Conservation (phyloP, 202 grass and related monocot species). For the Eragrostis tef region DNA sequence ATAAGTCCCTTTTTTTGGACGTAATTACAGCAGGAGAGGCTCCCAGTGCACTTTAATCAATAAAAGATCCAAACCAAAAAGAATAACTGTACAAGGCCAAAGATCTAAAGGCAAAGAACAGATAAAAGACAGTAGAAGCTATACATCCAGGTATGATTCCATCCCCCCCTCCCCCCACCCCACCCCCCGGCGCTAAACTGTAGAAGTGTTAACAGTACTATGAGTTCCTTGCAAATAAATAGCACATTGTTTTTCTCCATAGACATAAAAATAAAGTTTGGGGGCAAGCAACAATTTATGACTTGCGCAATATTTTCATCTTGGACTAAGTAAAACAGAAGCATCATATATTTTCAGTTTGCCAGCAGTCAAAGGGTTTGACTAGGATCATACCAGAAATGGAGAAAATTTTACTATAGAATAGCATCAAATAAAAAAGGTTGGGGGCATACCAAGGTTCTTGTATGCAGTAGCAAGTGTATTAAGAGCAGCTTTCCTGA, state of each 20-base stretch:
- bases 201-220: slow-evolving; percentile 16
- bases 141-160: too few relatives aligned
- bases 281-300: not conserved
- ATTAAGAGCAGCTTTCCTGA: slow-evolving; percentile 95
- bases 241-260: slow-evolving; percentile 11
- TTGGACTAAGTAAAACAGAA: not conserved
- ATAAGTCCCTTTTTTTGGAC: not conserved
- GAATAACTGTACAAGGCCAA: too few relatives aligned
- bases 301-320: not conserved
- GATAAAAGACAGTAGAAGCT: too few relatives aligned
- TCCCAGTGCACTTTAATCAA: too few relatives aligned
- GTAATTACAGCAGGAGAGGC: too few relatives aligned
- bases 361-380: too few relatives aligned
- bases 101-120: too few relatives aligned
- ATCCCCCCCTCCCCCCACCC: too few relatives aligned
- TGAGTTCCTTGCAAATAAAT: slow-evolving; percentile 29
- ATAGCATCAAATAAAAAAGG: not conserved
- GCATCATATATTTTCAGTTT: not conserved
- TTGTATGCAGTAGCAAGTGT: slow-evolving; percentile 97
- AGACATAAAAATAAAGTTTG: not conserved
- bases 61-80: too few relatives aligned
- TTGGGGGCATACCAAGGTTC: slow-evolving; percentile 65
- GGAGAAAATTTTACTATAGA: not conserved
- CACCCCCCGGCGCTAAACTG: too few relatives aligned
- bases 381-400: too few relatives aligned